Conservation (phyloP, 139 green algal genomes). For the Chlamydomonas sp. region DNA sequence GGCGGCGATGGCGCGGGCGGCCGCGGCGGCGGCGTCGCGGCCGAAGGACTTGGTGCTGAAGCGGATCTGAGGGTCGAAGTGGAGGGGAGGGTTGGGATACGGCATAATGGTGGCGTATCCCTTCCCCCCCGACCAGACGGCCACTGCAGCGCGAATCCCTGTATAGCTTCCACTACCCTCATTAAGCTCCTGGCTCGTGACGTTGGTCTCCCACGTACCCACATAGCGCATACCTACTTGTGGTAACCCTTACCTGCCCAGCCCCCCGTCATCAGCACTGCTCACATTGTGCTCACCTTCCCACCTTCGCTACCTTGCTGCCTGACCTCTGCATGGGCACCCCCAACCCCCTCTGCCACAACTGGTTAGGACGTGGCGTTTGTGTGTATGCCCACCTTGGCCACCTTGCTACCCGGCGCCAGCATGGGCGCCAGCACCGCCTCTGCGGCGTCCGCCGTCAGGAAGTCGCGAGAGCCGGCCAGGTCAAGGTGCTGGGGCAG, state of each 20-base stretch:
- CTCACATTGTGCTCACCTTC: too few relatives aligned
- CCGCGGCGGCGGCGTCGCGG: conserved; percentile 81
- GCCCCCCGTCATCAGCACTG: too few relatives aligned
- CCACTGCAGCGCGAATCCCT: too few relatives aligned
- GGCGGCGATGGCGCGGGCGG: conserved; percentile 74
- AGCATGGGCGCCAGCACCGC: conserved; percentile 79
- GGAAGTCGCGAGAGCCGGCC: conserved; percentile 84
- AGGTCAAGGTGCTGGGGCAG: conserved; percentile 75
- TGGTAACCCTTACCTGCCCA: too few relatives aligned
- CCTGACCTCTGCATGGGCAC: neutral
- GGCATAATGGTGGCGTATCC: too few relatives aligned
- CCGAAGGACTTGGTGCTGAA: conserved; percentile 94
- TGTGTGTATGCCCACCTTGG: conserved; percentile 58
- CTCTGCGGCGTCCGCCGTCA: conserved; percentile 77
- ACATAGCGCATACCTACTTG: too few relatives aligned
- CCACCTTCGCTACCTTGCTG: too few relatives aligned
- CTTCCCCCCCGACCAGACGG: too few relatives aligned
- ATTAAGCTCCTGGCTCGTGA: neutral
- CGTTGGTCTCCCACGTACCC: too few relatives aligned
- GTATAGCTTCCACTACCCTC: too few relatives aligned
- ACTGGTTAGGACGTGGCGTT: neutral
- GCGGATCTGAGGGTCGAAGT: conserved; percentile 70
- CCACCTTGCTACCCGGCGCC: conserved; percentile 58
- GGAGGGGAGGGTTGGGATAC: too few relatives aligned
- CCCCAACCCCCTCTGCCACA: neutral